Base-by-base conservation (phyloP, 139 green algal genomes). In the Astrephomene gubernaculifera region DNA sequence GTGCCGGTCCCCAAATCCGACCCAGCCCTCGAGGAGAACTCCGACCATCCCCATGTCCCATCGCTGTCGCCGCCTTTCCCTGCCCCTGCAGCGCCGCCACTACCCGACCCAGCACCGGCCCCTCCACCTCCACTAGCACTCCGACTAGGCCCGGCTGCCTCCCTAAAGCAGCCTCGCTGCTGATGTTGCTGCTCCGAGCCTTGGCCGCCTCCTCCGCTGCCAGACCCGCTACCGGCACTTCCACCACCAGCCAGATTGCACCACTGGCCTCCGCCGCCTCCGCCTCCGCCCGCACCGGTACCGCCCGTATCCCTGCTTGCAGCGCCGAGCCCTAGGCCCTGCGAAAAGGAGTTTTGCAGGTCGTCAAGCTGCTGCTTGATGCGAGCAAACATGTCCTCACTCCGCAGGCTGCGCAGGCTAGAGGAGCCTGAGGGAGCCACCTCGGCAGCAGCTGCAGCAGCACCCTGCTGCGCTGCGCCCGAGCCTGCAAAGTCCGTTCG, bases 331-430 rank as follows among this genome's bases (percentile, higher is more conserved):
- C 52, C 24, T 35, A 81, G 53, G 3, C 73, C 73, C 53, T 71
- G 57, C 22, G 63, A 19, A 24, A 84, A 72, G n/a, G 61, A 75
- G 78, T 44, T 84, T 33, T 84, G 78, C 44, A 84, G 78, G 2
- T 72, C 78, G 31, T 84, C 78, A n/a, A 84, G 61, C 63, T 73
- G 78, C 63, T 84, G 61, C 64, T 35, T 49, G 17, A 84, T 84
- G 21, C 61, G 31, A 9, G 78, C 61, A 53, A 84, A 84, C 78
- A 84, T 84, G 33, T 41, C 78, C 33, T 84, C 78, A 24, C 78
- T 74, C 2, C 78, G 78, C 4, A 74, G n/a, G 12, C 33, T 53
- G 25, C 71, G 75, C 73, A 81, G 35, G 49, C 49, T 57, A 57
- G 49, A 12, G 49, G 49, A 12, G 49, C 14, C 49, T 6, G 27